Base-by-base conservation (phyloP, 2,329 filamentous ascomycete species). In the Aspergillus cejpii region DNA sequence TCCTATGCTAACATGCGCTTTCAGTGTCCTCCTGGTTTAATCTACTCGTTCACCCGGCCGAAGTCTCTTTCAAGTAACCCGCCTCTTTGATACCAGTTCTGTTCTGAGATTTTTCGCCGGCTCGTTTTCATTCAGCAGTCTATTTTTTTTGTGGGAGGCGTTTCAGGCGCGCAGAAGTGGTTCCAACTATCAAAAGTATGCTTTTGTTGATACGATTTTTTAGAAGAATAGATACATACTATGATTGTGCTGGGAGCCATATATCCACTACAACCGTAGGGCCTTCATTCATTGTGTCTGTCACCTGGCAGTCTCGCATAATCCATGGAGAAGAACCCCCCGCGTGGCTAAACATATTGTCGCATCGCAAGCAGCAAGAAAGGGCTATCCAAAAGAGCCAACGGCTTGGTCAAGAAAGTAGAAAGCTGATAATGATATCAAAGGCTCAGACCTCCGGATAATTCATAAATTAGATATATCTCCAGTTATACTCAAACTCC, bases 21-120 rank as follows among this genome's bases (percentile, higher is more conserved):
- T 15, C 7, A 52, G 50, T 48, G 50, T 52, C 33, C 50, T 52
- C 38, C 50, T 52, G 39, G 50, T 52, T 38, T 52, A 50, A 52
- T 43, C 31, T 34, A 24, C 23, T 24, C 23, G 23, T 4, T n/a
- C n/a, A n/a, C n/a, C n/a, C 23, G 23, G 23, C 8, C 23, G 8
- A 24, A 8, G 4, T 24, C 8, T 19, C 10, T 10, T 14, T 11
- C 29, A 43, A 37, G 36, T 28, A n/a, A 21, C 27, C 19, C 23
- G 20, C 14, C 28, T 31, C 34, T 39, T 44, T 43, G 44, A 52
- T 52, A 52, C 50, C 50, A 50, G 48, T 44, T 50, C 33, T 44
- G 44, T 44, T 33, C 34, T 46, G 50, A 44, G 50, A 44, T 15
- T 37, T 11, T 33, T 26, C 12, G 12, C 15, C 37, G 31, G 15